Percentiles rank a stretch among this genome's conserved stretches.
Evolutionary conservation across 352 stramenopile genomes (phyloP).

Genomic region (Albugo candida): DNA sequence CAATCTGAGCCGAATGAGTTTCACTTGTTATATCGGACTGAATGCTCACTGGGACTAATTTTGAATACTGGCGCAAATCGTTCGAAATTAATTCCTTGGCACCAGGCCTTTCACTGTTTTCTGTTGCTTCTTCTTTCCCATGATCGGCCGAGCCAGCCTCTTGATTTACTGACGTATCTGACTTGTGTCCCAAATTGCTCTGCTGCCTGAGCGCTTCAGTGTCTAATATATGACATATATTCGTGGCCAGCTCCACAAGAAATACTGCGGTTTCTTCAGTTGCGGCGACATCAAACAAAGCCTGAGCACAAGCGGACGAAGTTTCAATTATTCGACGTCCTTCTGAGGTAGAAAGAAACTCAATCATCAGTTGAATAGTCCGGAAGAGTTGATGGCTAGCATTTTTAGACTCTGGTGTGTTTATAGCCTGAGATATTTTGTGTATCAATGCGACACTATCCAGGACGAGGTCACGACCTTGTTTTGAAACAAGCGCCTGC

Average conservation of each 20-base stretch:
- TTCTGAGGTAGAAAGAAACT: conserved; percentile 47
- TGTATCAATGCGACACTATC: conserved; percentile 37
- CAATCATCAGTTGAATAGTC: conserved; percentile 43
- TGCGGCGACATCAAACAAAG: conserved; percentile 31
- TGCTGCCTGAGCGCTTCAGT: conserved; percentile 21
- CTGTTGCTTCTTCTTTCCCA: not conserved
- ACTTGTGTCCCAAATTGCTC: not conserved
- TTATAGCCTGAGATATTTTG: conserved; percentile 47
- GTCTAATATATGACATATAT: conserved; percentile 46
- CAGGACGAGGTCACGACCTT: conserved; percentile 36
- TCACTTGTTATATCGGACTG: conserved; percentile 12
- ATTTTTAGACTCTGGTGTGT: conserved; percentile 45
- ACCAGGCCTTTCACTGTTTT: not conserved
- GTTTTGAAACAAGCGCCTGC: conserved; percentile 21
- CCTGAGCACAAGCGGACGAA: conserved; percentile 23
- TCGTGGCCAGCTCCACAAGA: conserved; percentile 46
- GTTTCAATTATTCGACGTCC: conserved; percentile 36
- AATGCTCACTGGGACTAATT: not conserved
- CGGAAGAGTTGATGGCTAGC: conserved; percentile 37
- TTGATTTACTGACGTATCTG: not conserved
- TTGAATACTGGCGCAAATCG: not conserved
- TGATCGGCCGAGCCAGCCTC: not conserved
- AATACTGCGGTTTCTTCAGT: conserved; percentile 61
- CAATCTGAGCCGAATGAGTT: conserved; percentile 39
- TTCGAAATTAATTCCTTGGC: too few species aligned